phyloP scores from a whole-genome alignment of 495 filamentous ascomycete species.

The Massariosphaeria phaeospora region DNA sequence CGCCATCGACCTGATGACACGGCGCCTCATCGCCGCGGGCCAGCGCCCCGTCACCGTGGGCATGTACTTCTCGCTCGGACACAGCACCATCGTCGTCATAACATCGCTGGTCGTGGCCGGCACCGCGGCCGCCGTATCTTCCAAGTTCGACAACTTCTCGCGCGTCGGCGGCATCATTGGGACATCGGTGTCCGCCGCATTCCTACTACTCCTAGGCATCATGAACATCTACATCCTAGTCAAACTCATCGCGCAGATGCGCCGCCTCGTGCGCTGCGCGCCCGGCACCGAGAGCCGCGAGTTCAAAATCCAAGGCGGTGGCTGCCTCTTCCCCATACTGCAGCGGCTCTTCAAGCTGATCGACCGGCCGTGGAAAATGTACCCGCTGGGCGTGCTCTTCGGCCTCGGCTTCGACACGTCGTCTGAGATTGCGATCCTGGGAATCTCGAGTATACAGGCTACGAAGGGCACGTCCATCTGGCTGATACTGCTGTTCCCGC shows the following conservation, averaged over 20 bases:
- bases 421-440: conserved; percentile 85
- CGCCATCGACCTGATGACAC: conserved; percentile 93
- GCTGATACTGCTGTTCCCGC: conserved; percentile 89
- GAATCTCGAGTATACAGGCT: conserved; percentile 81
- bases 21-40: conserved; percentile 80
- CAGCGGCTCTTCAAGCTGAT: conserved; percentile 75
- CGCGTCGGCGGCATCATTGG: conserved; percentile 83
- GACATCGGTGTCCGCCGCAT: conserved; percentile 73
- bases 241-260: conserved; percentile 64
- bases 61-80: conserved; percentile 91
- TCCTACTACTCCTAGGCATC: conserved; percentile 75
- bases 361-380: conserved; percentile 95
- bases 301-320: conserved; percentile 70
- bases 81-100: conserved; percentile 82
- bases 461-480: conserved; percentile 82
- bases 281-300: conserved; percentile 51
- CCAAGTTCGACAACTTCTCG: conserved; percentile 72
- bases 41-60: conserved; percentile 88
- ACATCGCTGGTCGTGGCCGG: conserved; percentile 90
- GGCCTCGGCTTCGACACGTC: conserved; percentile 95
- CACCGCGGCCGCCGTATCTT: conserved; percentile 73
- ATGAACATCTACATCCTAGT: conserved; percentile 82
- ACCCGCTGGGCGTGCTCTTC: conserved; percentile 83
- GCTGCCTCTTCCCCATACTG: conserved; percentile 66
- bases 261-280: conserved; percentile 47